Evolutionary conservation across 2,329 filamentous ascomycete species (phyloP).

Genomic region (Diaporthe sp.): DNA sequence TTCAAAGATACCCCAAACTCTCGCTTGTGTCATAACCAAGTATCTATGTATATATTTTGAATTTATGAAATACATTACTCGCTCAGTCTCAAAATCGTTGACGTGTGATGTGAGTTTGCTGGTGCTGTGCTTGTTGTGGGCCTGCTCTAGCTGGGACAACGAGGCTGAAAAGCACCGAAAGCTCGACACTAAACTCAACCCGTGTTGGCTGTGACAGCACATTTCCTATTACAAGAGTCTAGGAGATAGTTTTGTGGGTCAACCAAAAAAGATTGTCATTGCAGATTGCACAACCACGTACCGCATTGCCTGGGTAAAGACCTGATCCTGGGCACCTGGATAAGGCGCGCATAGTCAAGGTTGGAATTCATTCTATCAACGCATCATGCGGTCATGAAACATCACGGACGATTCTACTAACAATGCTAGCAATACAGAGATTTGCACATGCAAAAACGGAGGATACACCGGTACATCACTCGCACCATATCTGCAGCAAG

Average conservation of each 20-base stretch:
- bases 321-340: background rate
- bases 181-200: background rate
- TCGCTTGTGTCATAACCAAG: conserved; percentile 28
- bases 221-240: background rate
- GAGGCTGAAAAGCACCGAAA: background rate
- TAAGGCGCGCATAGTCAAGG: background rate
- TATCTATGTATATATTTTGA: conserved; percentile 9
- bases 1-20: conserved; percentile 37
- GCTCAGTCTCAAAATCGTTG: background rate
- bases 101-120: background rate
- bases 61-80: background rate
- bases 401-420: no score
- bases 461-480: no score
- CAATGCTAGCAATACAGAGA: no score
- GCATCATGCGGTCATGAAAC: background rate
- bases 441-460: no score
- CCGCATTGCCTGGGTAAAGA: background rate
- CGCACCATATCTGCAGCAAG: no score
- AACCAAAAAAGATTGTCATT: background rate
- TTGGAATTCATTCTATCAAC: background rate
- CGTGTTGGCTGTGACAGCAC: background rate
- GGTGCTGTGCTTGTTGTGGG: background rate
- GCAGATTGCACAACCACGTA: background rate
- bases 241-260: background rate
- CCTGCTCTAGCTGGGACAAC: background rate